Conservation (phyloP, 73 alveolate species). For the Tetrahymena malaccensis region DNA sequence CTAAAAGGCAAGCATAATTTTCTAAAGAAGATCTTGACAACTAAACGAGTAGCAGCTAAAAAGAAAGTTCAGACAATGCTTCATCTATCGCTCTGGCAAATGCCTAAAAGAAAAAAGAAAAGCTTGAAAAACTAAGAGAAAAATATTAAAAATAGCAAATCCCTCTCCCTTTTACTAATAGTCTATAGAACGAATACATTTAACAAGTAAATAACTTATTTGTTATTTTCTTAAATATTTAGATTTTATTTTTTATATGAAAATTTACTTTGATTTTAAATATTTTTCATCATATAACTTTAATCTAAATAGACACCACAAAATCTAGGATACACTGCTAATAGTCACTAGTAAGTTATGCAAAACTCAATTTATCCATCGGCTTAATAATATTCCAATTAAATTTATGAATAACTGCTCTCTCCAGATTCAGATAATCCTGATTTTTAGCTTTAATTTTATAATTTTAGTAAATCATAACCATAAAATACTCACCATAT, state of each 20-base stretch:
- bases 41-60: background rate
- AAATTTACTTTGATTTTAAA: background rate
- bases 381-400: background rate
- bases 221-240: too few species aligned
- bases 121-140: background rate
- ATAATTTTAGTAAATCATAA: background rate
- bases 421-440: background rate
- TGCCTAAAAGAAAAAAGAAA: background rate
- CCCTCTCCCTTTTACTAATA: background rate
- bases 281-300: too few species aligned
- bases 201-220: background rate
- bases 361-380: background rate
- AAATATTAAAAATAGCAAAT: background rate
- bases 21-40: background rate
- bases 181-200: background rate
- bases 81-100: background rate
- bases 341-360: background rate
- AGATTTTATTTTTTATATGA: too few species aligned
- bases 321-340: background rate
- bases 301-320: background rate
- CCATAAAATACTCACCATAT: background rate
- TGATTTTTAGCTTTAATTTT: background rate
- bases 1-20: background rate
- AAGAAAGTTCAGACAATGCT: background rate
- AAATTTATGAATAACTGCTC: background rate